phyloP scores from a whole-genome alignment of 1,139 yeast species.

The Zygosaccharomyces sapae region DNA sequence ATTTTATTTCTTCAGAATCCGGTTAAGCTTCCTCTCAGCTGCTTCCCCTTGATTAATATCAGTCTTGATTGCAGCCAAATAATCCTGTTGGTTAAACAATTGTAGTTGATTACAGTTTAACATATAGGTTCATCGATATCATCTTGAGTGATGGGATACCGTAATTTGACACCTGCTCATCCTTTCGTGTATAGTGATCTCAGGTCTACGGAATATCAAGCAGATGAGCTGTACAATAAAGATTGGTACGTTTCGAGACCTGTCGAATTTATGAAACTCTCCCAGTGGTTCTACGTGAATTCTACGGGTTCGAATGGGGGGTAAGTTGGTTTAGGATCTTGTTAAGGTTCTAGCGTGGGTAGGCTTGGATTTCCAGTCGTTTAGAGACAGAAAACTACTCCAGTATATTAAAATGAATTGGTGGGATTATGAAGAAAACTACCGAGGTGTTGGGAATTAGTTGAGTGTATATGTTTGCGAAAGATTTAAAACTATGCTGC shows the following conservation, averaged over 20 bases:
- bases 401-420: too few species aligned
- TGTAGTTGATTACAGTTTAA: slow-evolving; percentile 3
- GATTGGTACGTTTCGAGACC: neutral
- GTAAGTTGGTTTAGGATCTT: neutral
- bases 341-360: too few species aligned
- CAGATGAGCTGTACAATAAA: neutral
- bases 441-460: neutral
- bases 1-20: too few species aligned
- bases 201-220: neutral
- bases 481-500: too few species aligned
- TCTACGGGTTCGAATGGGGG: neutral
- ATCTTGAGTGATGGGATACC: slow-evolving; percentile 2
- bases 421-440: neutral
- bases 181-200: neutral
- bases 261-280: neutral
- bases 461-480: neutral
- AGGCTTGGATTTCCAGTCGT: neutral
- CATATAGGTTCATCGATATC: neutral
- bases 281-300: neutral
- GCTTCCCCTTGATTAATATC: neutral
- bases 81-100: neutral
- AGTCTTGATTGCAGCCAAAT: neutral
- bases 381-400: neutral
- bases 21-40: neutral
- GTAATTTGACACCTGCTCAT: slow-evolving; percentile 6